A percentile compares a stretch with the other conserved stretches of the same genome.
phyloP scores from a whole-genome alignment of 2,329 filamentous ascomycete species.

The Ophiostoma triangulosporum region DNA sequence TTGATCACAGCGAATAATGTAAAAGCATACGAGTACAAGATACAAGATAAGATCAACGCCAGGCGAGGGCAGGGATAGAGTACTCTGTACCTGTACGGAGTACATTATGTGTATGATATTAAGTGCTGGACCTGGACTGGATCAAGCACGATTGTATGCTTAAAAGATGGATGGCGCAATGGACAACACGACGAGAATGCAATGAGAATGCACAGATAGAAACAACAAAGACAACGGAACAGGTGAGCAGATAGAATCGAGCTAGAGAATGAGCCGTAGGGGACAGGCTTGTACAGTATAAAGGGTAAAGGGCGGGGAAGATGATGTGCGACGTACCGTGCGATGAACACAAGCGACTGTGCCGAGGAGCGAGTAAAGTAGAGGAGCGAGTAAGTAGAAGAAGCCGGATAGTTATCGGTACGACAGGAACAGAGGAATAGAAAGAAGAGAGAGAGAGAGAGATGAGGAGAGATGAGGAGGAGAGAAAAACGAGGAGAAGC shows the following conservation, averaged over 20 bases:
- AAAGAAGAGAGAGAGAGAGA: neutral
- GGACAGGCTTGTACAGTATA: neutral
- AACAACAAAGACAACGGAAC: neutral
- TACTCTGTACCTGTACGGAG: too few relatives aligned
- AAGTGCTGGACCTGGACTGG: too few relatives aligned
- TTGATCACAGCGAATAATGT: neutral
- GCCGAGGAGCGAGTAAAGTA: neutral
- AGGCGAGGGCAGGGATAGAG: neutral
- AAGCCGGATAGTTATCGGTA: neutral
- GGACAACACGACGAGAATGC: neutral
- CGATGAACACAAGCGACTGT: neutral
- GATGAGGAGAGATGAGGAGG: neutral
- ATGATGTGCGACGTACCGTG: constrained; percentile 1
- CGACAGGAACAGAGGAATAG: neutral
- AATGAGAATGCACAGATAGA: neutral
- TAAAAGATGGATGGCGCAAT: constrained; percentile 1
- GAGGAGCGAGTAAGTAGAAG: neutral
- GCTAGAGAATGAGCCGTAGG: neutral
- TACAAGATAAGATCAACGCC: neutral
- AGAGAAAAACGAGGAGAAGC: neutral
- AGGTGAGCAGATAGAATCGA: neutral
- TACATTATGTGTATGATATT: too few relatives aligned
- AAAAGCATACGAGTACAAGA: neutral
- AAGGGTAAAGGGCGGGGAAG: neutral
- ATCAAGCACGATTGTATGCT: too few relatives aligned